phyloP scores from a whole-genome alignment of 768 basidiomycete species.

The Leccinum subgranulosum region DNA sequence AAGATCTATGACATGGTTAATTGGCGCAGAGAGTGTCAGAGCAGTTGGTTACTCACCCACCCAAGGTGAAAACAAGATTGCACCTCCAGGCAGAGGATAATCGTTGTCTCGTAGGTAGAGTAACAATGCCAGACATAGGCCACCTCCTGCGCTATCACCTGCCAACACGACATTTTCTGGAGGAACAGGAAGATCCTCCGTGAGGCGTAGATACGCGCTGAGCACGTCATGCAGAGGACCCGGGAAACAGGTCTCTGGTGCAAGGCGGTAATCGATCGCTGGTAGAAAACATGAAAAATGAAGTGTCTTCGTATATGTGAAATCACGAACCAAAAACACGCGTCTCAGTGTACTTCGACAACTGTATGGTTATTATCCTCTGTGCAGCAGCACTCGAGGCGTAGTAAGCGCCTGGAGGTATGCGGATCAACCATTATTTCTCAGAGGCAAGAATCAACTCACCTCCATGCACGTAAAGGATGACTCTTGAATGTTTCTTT shows the following conservation, averaged over 20 bases:
- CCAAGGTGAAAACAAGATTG: constrained; percentile 93
- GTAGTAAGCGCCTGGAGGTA: constrained; percentile 78
- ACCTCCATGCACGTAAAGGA: constrained; percentile 96
- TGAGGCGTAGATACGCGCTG: constrained; percentile 79
- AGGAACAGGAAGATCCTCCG: constrained; percentile 86
- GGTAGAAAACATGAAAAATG: constrained; percentile 10
- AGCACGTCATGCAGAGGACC: constrained; percentile 87
- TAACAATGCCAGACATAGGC: constrained; percentile 75
- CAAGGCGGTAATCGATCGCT: constrained; percentile 94
- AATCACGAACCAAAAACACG: constrained; percentile 74
- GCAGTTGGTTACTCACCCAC: constrained; percentile 65
- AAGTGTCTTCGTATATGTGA: too few relatives aligned
- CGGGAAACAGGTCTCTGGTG: constrained; percentile 93
- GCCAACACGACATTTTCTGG: constrained; percentile 85
- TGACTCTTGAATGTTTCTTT: constrained; percentile 68
- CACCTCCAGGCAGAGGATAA: constrained; percentile 80
- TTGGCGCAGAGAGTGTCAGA: constrained; percentile 2
- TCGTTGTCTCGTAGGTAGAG: constrained; percentile 94
- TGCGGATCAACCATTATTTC: constrained; percentile 1
- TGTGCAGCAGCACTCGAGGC: constrained; percentile 89
- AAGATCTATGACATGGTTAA: constrained; percentile 51
- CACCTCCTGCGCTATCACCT: constrained; percentile 95
- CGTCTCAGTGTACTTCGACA: constrained; percentile 85
- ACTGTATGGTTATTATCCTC: constrained; percentile 83
- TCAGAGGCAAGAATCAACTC: constrained; percentile 21